phyloP scores from a whole-genome alignment of 169 alveolate genomes.

The Cryptosporidium ryanae region DNA sequence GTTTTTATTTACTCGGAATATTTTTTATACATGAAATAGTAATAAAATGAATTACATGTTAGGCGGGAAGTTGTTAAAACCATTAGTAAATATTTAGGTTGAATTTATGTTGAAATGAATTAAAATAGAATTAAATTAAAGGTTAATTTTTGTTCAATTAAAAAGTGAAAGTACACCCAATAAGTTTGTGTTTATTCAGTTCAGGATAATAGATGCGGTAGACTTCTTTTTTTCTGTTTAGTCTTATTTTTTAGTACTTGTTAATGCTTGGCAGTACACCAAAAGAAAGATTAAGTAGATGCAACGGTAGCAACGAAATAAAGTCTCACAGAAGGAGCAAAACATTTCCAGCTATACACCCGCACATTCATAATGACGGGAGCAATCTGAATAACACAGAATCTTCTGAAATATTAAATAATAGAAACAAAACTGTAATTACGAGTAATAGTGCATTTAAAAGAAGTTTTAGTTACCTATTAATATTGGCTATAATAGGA shows the following conservation, averaged over 20 bases:
- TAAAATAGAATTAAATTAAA: too few relatives aligned
- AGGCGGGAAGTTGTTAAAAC: conserved; percentile 4
- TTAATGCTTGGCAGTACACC: neutral
- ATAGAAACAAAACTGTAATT: conserved; percentile 26
- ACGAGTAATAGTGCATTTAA: conserved; percentile 36
- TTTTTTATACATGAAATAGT: too few relatives aligned
- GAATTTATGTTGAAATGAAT: neutral
- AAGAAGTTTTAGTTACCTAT: conserved; percentile 37
- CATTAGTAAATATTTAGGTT: too few relatives aligned
- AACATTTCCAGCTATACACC: conserved; percentile 42
- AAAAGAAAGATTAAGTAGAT: neutral
- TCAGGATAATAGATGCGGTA: too few relatives aligned
- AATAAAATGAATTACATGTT: neutral
- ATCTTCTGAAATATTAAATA: neutral
- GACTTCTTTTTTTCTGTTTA: neutral
- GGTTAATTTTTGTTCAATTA: too few relatives aligned
- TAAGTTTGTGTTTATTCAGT: too few relatives aligned
- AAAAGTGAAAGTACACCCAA: too few relatives aligned
- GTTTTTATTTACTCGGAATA: too few relatives aligned
- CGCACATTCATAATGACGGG: neutral
- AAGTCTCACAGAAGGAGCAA: conserved; percentile 60
- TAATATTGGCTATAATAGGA: conserved; percentile 25
- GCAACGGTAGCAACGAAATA: neutral
- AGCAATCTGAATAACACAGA: neutral
- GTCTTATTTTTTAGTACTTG: neutral